phyloP scores from a whole-genome alignment of 768 basidiomycete species.

The Boletales sp. region DNA sequence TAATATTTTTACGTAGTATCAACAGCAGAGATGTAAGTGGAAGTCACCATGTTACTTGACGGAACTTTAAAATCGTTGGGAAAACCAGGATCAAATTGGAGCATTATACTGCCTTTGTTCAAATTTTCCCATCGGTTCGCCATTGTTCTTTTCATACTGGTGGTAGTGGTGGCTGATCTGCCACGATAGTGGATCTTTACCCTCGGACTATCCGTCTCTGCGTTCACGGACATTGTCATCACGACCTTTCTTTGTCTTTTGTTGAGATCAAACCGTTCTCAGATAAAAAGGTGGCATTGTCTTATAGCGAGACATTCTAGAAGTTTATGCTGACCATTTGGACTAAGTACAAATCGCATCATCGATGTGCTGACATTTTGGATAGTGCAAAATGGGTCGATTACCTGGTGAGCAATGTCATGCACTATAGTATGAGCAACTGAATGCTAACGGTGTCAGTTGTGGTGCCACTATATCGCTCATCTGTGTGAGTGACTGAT shows the following conservation, averaged over 20 bases:
- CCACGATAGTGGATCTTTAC: constrained; percentile 43
- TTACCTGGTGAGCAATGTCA: constrained; percentile 14
- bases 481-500: constrained; percentile 14
- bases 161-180: not conserved
- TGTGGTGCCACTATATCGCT: constrained; percentile 13
- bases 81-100: constrained; percentile 11
- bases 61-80: not conserved
- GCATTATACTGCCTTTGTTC: constrained; percentile 5
- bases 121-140: constrained; percentile 11
- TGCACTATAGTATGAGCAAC: too few species aligned
- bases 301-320: not conserved
- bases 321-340: not conserved
- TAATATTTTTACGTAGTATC: constrained; percentile 13
- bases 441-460: constrained; percentile 3
- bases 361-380: constrained; percentile 19
- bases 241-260: constrained; percentile 41
- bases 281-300: constrained; percentile 29
- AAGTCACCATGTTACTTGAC: not conserved
- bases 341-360: constrained; percentile 18
- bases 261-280: constrained; percentile 36
- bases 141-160: not conserved
- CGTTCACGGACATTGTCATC: constrained; percentile 44
- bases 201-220: constrained; percentile 42
- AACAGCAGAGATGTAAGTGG: constrained; percentile 18
- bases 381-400: constrained; percentile 21